Base-by-base conservation (phyloP, 208 protist species). In the Lotmaria passim region DNA sequence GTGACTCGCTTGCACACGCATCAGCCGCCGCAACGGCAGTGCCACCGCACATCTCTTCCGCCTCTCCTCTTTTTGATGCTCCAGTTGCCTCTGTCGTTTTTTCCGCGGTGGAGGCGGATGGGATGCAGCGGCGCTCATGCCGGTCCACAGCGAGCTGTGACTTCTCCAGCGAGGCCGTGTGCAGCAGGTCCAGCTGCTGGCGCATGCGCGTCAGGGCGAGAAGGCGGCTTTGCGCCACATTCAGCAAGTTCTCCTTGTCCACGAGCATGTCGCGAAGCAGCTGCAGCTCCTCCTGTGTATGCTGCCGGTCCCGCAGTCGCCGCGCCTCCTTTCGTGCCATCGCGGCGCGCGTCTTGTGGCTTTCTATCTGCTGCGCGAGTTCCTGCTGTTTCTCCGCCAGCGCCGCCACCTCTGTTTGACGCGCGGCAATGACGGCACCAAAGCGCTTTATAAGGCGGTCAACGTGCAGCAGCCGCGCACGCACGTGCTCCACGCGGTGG, bases 251-350 rank as follows among this genome's bases (percentile, higher is more conserved):
- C 61, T 79, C 75, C 64, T 80, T 82, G 50, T 93, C 84, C 15
- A 66, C 33, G 36, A 83, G 63, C 87, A 93, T 93, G 28, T 80
- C 73, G 5, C 67, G 65, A 48, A 93, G 60, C 46, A 89, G 72
- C 33, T 79, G 73, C n/a, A 93, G 72, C 63, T 90, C 81, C 46
- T 90, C 87, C 8, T 73, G 34, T 28, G 57, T 67, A 55, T 81
- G 74, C 59, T 86, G 56, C 10, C 79, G 69, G 59, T 87, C 72
- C 24, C 75, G 64, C 46, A 82, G 38, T 5, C 59, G 69, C 17
- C 75, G 70, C 21, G 67, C 60, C 7, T 69, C 73, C 7, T 51
- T 67, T 26, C 48, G 62, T 8, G 58, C 69, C 23, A 53, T 39
- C 7, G 50, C 55, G 1, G 67, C 34, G 8, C 70, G 75, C 15